Percentiles rank a stretch among this genome's conserved stretches.
Evolutionary conservation across 805 yeast genomes (phyloP).

Genomic region (Candida railenensis): DNA sequence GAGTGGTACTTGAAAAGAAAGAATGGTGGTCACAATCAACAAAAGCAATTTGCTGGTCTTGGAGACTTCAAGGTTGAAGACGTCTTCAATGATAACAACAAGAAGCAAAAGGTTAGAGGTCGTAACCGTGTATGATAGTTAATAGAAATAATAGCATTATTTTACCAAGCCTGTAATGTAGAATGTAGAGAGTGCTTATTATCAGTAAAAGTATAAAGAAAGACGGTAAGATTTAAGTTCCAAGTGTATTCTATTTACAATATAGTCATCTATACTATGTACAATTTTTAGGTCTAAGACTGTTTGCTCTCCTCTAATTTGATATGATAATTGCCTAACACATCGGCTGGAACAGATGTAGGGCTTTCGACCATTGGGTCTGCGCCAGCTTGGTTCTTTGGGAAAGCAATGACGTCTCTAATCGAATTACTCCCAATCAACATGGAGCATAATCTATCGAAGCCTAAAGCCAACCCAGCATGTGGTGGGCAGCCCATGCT

Average conservation of each 20-base stretch:
- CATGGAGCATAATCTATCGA: constrained; percentile 93
- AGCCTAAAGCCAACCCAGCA: constrained; percentile 95
- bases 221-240: too few species aligned
- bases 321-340: constrained; percentile 57
- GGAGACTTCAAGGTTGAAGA: constrained; percentile 4
- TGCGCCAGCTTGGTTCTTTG: constrained; percentile 84
- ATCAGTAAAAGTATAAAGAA: too few species aligned
- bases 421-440: constrained; percentile 73
- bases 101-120: constrained; percentile 7
- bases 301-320: constrained; percentile 2
- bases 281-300: background rate
- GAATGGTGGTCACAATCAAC: background rate
- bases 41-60: background rate
- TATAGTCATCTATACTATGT: background rate
- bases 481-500: constrained; percentile 97
- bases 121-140: constrained; percentile 4
- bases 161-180: too few species aligned
- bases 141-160: too few species aligned
- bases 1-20: constrained; percentile 17
- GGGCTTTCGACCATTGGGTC: constrained; percentile 92
- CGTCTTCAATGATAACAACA: constrained; percentile 2
- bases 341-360: constrained; percentile 51
- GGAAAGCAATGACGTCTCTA: constrained; percentile 93
- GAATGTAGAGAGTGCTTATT: too few species aligned
- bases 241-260: background rate